These are phyloP conservation scores for Cardamine occulta DNA, from an alignment of 345 rosid species.

Conservation along the genomic window DNA sequence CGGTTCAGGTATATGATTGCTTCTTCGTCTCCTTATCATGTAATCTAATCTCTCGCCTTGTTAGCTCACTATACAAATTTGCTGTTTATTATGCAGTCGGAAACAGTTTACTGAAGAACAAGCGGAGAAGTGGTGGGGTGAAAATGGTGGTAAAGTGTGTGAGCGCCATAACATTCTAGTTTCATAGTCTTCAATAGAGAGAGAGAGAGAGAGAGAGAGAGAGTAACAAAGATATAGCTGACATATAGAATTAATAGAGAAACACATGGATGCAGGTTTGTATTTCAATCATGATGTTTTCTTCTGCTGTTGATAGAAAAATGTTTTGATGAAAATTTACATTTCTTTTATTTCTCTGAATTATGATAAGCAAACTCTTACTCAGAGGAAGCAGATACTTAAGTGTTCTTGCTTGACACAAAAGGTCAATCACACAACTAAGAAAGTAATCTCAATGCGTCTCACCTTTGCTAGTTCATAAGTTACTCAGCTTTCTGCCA, in stretches of 20 bases:
- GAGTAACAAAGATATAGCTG: constrained; percentile 10
- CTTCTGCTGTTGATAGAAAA: constrained; percentile 16
- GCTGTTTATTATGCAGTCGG: constrained; percentile 50
- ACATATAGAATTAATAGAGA: constrained; percentile 29
- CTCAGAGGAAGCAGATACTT: not conserved
- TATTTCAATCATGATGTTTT: constrained; percentile 7
- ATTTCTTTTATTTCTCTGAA: not conserved
- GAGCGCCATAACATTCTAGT: constrained; percentile 58
- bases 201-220: not conserved
- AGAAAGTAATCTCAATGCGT: not conserved
- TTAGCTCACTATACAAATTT: not conserved
- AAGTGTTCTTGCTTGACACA: not conserved
- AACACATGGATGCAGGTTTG: constrained; percentile 11
- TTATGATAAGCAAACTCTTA: not conserved
- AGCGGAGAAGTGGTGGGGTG: constrained; percentile 96
- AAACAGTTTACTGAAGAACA: constrained; percentile 70
- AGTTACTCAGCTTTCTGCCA: no score
- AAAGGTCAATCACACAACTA: not conserved
- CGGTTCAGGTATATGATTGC: constrained; percentile 70
- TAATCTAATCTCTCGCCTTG: not conserved
- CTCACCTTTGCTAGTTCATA: no score
- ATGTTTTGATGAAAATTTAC: constrained; percentile 12
- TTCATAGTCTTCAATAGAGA: constrained; percentile 29
- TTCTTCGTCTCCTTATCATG: not conserved
- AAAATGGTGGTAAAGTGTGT: constrained; percentile 63